Conservation (phyloP, 2,329 filamentous ascomycete species). For the Ophiocordyceps polyrhachis-furcata region DNA sequence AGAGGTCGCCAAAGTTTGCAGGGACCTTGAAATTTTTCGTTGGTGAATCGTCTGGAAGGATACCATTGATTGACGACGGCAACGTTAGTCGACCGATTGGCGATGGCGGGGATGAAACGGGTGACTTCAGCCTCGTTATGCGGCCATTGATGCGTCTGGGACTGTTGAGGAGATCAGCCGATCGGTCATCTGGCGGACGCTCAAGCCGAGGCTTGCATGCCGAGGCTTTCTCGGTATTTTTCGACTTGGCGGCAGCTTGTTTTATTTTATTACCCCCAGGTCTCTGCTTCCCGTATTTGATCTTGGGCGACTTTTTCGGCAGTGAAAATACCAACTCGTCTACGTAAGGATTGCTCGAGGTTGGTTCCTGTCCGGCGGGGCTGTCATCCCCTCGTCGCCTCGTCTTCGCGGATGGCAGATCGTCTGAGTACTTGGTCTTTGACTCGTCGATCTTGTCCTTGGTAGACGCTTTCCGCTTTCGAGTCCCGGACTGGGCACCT, state of each 20-base stretch:
- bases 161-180: background rate
- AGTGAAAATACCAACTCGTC: slow-evolving; percentile 9
- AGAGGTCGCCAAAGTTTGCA: slow-evolving; percentile 3
- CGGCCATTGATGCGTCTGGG: background rate
- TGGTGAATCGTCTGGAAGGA: slow-evolving; percentile 1
- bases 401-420: background rate
- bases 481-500: slow-evolving; percentile 7
- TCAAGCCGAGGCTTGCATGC: slow-evolving; percentile 1
- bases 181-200: background rate
- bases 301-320: slow-evolving; percentile 3
- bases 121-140: background rate
- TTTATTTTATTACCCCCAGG: background rate
- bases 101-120: background rate
- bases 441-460: background rate
- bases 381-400: slow-evolving; percentile 2
- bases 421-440: background rate
- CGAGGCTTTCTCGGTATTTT: background rate
- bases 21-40: slow-evolving; percentile 8
- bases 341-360: slow-evolving; percentile 8
- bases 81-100: background rate
- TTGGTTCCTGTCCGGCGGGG: slow-evolving; percentile 1
- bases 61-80: background rate
- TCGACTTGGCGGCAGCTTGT: background rate
- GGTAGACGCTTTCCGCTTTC: background rate
- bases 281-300: slow-evolving; percentile 10